Percentiles rank a stretch among this genome's conserved stretches.
These are phyloP conservation scores for Ciborinia camelliae DNA, from an alignment of 2,329 filamentous ascomycete species.

Conservation along the genomic window DNA sequence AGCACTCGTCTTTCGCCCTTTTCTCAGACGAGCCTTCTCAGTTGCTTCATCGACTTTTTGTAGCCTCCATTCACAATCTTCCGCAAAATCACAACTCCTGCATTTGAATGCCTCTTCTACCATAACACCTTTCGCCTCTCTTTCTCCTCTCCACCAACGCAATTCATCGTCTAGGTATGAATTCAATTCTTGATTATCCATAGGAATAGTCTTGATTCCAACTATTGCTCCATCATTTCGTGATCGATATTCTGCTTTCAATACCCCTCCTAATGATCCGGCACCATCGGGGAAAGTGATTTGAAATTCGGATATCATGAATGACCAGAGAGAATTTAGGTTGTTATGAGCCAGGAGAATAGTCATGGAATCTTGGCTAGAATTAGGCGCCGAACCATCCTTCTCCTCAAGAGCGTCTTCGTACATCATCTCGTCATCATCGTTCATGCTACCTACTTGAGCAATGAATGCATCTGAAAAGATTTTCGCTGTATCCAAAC, in stretches of 20 bases:
- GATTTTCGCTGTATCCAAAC: slow-evolving; percentile 57
- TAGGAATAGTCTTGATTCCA: slow-evolving; percentile 60
- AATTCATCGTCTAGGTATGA: slow-evolving; percentile 67
- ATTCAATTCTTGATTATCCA: slow-evolving; percentile 61
- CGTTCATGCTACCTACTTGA: slow-evolving; percentile 67
- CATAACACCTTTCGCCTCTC: slow-evolving; percentile 69
- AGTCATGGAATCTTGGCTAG: slow-evolving; percentile 39
- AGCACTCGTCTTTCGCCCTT: slow-evolving; percentile 18
- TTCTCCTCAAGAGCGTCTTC: slow-evolving; percentile 44
- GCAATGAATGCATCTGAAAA: slow-evolving; percentile 81
- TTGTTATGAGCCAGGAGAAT: slow-evolving; percentile 55
- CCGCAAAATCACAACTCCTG: slow-evolving; percentile 75
- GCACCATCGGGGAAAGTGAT: slow-evolving; percentile 46
- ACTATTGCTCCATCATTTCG: slow-evolving; percentile 48
- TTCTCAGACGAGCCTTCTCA: slow-evolving; percentile 28
- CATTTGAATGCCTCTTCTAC: slow-evolving; percentile 90
- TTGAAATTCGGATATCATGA: slow-evolving; percentile 60
- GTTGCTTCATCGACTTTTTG: slow-evolving; percentile 60
- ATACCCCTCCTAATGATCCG: slow-evolving; percentile 53
- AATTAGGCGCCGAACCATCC: slow-evolving; percentile 24
- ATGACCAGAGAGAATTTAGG: slow-evolving; percentile 55
- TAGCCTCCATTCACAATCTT: slow-evolving; percentile 74
- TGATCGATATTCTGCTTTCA: slow-evolving; percentile 54
- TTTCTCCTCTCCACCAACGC: slow-evolving; percentile 82
- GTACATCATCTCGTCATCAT: slow-evolving; percentile 51